Percentiles rank a stretch among this genome's conserved stretches.
These are phyloP conservation scores for Saprolegnia parasitica DNA, from an alignment of 352 stramenopile genomes.

Conservation along the genomic window DNA sequence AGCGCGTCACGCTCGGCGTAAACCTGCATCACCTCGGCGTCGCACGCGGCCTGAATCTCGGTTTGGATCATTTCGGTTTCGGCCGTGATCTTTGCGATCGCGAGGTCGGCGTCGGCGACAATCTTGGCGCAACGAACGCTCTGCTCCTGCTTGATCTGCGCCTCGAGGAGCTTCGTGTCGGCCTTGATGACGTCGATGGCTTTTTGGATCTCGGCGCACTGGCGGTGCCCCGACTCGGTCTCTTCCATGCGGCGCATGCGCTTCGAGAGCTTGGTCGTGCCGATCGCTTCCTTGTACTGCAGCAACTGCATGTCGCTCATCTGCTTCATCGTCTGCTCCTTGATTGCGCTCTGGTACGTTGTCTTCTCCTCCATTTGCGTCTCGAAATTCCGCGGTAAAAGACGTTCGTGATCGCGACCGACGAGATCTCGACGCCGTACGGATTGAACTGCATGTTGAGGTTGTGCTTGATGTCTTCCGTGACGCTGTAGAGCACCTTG, in stretches of 20 bases:
- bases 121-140: conserved; percentile 43
- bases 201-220: conserved; percentile 50
- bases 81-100: conserved; percentile 44
- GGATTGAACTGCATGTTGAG: conserved; percentile 73
- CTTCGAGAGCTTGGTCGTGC: conserved; percentile 52
- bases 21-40: conserved; percentile 41
- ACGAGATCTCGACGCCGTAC: conserved; percentile 69
- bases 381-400: conserved; percentile 51
- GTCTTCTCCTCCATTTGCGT: conserved; percentile 67
- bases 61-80: conserved; percentile 42
- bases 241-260: conserved; percentile 59
- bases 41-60: conserved; percentile 40
- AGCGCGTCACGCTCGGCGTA: conserved; percentile 38
- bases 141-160: conserved; percentile 42
- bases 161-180: conserved; percentile 39
- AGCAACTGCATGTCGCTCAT: conserved; percentile 72
- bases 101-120: conserved; percentile 37
- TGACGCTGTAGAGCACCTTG: conserved; percentile 46
- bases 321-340: conserved; percentile 77
- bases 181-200: conserved; percentile 45
- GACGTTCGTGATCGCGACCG: conserved; percentile 74
- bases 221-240: conserved; percentile 49
- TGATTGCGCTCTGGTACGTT: conserved; percentile 57
- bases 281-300: conserved; percentile 50
- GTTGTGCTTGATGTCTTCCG: conserved; percentile 60